phyloP scores from a whole-genome alignment of 176 grass and related monocot genomes.

The Triticum dicoccoides region DNA sequence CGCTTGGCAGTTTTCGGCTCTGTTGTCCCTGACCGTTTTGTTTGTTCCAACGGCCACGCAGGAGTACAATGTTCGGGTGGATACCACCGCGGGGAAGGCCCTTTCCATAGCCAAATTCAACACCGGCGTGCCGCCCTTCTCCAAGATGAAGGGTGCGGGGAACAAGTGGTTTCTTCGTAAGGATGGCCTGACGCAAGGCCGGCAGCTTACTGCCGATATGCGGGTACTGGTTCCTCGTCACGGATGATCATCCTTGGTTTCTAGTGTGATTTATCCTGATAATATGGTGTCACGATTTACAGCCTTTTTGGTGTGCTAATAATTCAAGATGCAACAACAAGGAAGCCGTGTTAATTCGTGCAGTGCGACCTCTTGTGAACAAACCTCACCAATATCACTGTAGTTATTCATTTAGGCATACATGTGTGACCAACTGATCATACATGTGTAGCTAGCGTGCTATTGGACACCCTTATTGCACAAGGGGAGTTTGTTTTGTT shows the following conservation, averaged over 20 bases:
- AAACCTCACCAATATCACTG: neutral
- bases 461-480: neutral
- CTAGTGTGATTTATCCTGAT: neutral
- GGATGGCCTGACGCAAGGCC: slow-evolving; percentile 58
- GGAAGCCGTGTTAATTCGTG: neutral
- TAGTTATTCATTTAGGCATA: neutral
- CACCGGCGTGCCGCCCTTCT: slow-evolving; percentile 62
- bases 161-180: slow-evolving; percentile 76
- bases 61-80: slow-evolving; percentile 71
- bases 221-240: slow-evolving; percentile 39
- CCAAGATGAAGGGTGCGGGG: slow-evolving; percentile 53
- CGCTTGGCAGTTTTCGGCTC: neutral
- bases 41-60: slow-evolving; percentile 15
- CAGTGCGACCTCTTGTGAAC: neutral
- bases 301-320: neutral
- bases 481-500: neutral
- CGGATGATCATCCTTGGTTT: neutral
- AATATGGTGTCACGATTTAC: neutral
- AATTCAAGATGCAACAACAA: neutral
- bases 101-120: slow-evolving; percentile 65
- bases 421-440: neutral
- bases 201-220: slow-evolving; percentile 57
- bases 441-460: neutral
- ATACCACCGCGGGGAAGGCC: slow-evolving; percentile 43
- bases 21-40: neutral